These are phyloP conservation scores for Penicillium canescens DNA, from an alignment of 495 filamentous ascomycete species.

Conservation along the genomic window DNA sequence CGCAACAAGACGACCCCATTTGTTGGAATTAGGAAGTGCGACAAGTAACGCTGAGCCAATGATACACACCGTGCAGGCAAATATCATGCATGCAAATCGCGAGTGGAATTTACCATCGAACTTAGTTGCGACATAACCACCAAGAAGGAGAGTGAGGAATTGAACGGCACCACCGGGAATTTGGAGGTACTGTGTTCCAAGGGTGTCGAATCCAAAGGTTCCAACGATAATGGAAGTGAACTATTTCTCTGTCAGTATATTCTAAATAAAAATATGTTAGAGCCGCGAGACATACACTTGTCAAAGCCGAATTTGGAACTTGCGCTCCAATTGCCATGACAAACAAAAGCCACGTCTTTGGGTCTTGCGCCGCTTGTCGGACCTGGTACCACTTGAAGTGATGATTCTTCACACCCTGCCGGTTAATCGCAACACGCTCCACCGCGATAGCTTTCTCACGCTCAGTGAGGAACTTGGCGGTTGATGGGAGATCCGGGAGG, in stretches of 20 bases:
- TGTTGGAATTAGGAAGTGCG: constrained; percentile 46
- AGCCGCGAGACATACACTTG: constrained; percentile 28
- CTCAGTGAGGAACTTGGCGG: constrained; percentile 45
- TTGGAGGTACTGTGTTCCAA: constrained; percentile 56
- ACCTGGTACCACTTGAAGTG: constrained; percentile 51
- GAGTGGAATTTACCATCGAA: constrained; percentile 34
- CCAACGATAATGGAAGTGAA: constrained; percentile 50
- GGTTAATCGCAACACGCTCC: constrained; percentile 43
- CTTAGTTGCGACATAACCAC: constrained; percentile 43
- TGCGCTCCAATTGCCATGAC: constrained; percentile 36
- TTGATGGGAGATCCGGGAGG: constrained; percentile 46
- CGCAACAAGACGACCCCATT: constrained; percentile 55
- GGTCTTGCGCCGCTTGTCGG: constrained; percentile 46
- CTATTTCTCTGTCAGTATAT: constrained; percentile 3
- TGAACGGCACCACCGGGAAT: constrained; percentile 49
- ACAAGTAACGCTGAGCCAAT: constrained; percentile 58
- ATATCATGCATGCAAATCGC: constrained; percentile 30
- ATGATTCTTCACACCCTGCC: constrained; percentile 47
- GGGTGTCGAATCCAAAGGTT: constrained; percentile 54
- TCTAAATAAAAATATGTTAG: background rate
- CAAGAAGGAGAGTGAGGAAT: constrained; percentile 33
- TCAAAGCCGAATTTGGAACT: constrained; percentile 40
- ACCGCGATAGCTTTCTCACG: constrained; percentile 43
- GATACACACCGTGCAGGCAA: constrained; percentile 54
- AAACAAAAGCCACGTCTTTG: constrained; percentile 50